Base-by-base conservation (phyloP, 2,329 filamentous ascomycete species). In the Trichoderma guizhouense region DNA sequence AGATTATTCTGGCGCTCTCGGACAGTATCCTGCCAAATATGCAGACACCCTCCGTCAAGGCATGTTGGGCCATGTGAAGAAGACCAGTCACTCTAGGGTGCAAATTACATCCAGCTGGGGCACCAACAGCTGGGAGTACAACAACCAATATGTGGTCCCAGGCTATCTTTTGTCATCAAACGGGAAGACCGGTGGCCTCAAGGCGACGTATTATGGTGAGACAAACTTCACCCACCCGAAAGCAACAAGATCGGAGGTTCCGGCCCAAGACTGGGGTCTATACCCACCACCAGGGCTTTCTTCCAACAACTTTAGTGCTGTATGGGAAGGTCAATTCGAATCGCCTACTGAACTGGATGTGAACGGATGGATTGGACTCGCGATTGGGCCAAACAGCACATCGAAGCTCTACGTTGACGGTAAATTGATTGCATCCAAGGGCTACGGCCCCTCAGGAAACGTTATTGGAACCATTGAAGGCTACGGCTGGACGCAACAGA, bases 61-160 rank as follows among this genome's bases (percentile, higher is more conserved):
- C 12, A 39, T 72, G 15, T 34, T 72, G 14, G 26, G 68, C 9
- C 53, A 72, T 51, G 14, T 69, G 9, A 58, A 70, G 7, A 64
- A 72, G 14, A 60, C 24, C 7, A 34, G 47, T 14, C 32, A 28
- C 32, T 58, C 65, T 1, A n/a, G 26, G 9, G 63, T 32, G 8
- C 28, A 61, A 24, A 39, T 72, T 11, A 34, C 11, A 34, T 58
- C 66, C 15, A 72, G 71, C 11, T 72, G 71, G 71, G 71, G 71
- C 5, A 64, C 58, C 11, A 72, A 72, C n/a, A 70, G 66, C 34
- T 72, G 71, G 71, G 71, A 72, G 43, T 72, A 70, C 47, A 70
- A 70, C 24, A 72, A 72, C 66, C 71, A 72, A 30, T 72, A 65
- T 34, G 71, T 70, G 3, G 32, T 72, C 15, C 65, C 71, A 4